phyloP scores from a whole-genome alignment of 176 grass and related monocot species.

The Tillandsia leiboldiana region DNA sequence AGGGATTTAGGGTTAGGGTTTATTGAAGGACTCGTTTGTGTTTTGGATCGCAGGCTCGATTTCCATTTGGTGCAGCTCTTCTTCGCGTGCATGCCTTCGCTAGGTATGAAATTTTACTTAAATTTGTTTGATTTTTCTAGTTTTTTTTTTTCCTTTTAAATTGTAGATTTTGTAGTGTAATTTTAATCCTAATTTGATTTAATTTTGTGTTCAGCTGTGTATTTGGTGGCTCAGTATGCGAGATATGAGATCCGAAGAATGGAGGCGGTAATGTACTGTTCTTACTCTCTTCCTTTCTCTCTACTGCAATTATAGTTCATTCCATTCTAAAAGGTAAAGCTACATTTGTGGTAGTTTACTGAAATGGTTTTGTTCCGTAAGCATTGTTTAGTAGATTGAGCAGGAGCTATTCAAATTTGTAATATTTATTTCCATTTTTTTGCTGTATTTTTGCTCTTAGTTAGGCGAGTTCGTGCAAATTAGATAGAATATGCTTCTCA shows the following conservation, averaged over 20 bases:
- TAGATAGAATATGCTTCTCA: too few species aligned
- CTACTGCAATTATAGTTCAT: slow-evolving; percentile 1
- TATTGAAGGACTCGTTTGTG: not conserved
- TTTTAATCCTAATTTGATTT: slow-evolving; percentile 16
- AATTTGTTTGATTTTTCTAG: not conserved
- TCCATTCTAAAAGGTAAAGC: not conserved
- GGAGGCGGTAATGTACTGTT: slow-evolving; percentile 55
- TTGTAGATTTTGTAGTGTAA: not conserved
- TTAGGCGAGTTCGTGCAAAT: too few species aligned
- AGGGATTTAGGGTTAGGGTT: not conserved
- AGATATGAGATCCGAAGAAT: slow-evolving; percentile 80
- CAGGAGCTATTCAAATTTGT: too few species aligned
- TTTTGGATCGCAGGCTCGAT: slow-evolving; percentile 52
- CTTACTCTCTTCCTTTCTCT: slow-evolving; percentile 8
- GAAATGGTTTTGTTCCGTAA: not conserved
- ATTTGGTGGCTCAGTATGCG: slow-evolving; percentile 76
- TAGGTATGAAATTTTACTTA: slow-evolving; percentile 46
- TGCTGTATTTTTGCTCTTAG: not conserved
- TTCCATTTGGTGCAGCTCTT: slow-evolving; percentile 97
- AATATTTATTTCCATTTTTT: not conserved
- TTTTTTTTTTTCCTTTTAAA: not conserved
- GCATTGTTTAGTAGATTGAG: not conserved
- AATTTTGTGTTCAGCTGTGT: slow-evolving; percentile 56
- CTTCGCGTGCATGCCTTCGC: slow-evolving; percentile 82
- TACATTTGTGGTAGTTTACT: not conserved